Conservation (phyloP, 352 stramenopile genomes). For the Pseudoperonospora humuli region DNA sequence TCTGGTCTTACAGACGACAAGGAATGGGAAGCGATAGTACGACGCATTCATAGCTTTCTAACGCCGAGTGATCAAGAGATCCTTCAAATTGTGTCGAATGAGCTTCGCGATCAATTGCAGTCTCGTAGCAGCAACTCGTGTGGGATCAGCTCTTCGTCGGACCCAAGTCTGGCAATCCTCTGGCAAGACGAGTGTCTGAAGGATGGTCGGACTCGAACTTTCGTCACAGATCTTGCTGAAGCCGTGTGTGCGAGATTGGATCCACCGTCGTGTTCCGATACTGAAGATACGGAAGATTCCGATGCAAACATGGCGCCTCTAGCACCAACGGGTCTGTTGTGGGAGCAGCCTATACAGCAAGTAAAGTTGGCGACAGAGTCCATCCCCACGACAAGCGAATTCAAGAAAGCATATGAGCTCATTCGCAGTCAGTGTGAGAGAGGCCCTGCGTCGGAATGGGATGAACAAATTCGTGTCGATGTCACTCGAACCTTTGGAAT, state of each 20-base stretch:
- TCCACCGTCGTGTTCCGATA: slow-evolving; percentile 34
- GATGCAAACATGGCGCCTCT: slow-evolving; percentile 25
- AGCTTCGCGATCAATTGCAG: slow-evolving; percentile 19
- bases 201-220: slow-evolving; percentile 35
- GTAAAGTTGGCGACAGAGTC: neutral
- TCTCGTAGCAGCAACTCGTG: slow-evolving; percentile 9
- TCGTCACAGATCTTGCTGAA: slow-evolving; percentile 48
- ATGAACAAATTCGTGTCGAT: slow-evolving; percentile 62
- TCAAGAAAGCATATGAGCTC: slow-evolving; percentile 39
- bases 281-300: slow-evolving; percentile 33
- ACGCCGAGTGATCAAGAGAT: slow-evolving; percentile 37
- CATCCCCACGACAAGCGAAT: slow-evolving; percentile 8
- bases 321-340: slow-evolving; percentile 6
- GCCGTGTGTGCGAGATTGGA: slow-evolving; percentile 37
- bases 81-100: slow-evolving; percentile 28
- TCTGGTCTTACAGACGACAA: slow-evolving; percentile 4
- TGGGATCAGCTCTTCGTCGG: slow-evolving; percentile 1
- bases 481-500: slow-evolving; percentile 63
- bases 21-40: slow-evolving; percentile 19
- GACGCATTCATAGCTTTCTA: slow-evolving; percentile 31
- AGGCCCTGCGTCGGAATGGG: slow-evolving; percentile 18
- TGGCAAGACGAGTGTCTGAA: slow-evolving; percentile 48
- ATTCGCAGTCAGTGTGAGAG: slow-evolving; percentile 38
- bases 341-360: slow-evolving; percentile 7
- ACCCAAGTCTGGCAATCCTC: slow-evolving; percentile 18